Percentiles rank a stretch among this genome's conserved stretches.
Evolutionary conservation across 805 yeast genomes (phyloP).

Genomic region (Suhomyces sp.): DNA sequence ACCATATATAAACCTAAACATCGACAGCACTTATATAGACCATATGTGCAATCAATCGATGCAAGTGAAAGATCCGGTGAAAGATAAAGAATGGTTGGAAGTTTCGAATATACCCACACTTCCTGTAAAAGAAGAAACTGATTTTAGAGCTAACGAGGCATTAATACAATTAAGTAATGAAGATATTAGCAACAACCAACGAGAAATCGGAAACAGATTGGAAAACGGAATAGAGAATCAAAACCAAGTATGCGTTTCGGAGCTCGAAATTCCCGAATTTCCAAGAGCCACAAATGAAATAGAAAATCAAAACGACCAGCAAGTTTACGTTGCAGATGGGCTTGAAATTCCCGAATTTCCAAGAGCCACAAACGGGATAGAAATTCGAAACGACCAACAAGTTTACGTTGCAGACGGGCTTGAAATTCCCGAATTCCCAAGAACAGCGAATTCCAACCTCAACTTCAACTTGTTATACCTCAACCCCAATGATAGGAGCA

Average conservation of each 20-base stretch:
- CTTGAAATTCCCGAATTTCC: not conserved
- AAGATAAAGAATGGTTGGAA: not conserved
- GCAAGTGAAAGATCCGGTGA: slow-evolving; percentile 7
- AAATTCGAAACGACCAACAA: not conserved
- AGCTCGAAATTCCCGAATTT: too few relatives aligned
- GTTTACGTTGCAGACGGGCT: not conserved
- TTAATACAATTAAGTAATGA: too few relatives aligned
- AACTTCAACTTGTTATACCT: not conserved
- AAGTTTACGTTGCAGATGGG: not conserved
- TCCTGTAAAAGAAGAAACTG: too few relatives aligned
- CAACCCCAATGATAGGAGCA: not conserved
- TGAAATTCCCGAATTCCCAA: not conserved
- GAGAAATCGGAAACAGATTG: too few relatives aligned
- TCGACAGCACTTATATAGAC: slow-evolving; percentile 7
- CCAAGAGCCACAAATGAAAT: too few relatives aligned
- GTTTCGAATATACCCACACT: not conserved
- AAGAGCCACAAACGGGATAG: not conserved
- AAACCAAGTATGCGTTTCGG: too few relatives aligned
- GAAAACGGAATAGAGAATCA: not conserved
- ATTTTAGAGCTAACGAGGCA: too few relatives aligned
- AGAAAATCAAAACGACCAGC: not conserved
- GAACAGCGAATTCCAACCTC: not conserved
- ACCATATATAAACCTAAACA: not conserved
- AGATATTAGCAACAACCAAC: too few relatives aligned
- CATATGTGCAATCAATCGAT: slow-evolving; percentile 13